A percentile compares a stretch with the other conserved stretches of the same genome.
Conservation (phyloP, 2,329 filamentous ascomycete genomes). For the Aspergillus niger region DNA sequence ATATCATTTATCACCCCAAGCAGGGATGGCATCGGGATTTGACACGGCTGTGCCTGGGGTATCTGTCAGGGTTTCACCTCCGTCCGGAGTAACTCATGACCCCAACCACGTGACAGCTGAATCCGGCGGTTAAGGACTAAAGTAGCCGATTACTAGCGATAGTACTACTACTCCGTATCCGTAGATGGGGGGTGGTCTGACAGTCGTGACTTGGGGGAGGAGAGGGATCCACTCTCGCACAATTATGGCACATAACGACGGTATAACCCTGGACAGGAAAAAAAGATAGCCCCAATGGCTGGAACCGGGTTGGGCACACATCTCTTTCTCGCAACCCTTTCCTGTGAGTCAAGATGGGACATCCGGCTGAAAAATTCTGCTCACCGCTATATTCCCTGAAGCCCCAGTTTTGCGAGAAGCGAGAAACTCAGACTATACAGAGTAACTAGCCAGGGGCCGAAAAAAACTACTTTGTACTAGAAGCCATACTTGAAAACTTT, state of each 20-base stretch:
- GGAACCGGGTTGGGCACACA: background rate
- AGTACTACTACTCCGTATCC: no score
- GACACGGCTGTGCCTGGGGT: background rate
- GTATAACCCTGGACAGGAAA: background rate
- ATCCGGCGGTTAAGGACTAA: background rate
- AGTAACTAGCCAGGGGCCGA: background rate
- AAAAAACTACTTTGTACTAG: background rate
- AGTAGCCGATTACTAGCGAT: no score
- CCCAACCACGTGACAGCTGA: background rate
- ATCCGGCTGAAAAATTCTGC: background rate
- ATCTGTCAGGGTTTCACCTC: background rate
- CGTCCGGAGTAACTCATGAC: background rate
- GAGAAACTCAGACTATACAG: background rate
- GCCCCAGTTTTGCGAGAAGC: background rate
- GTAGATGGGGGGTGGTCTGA: background rate
- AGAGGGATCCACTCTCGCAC: background rate
- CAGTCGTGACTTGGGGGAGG: no score
- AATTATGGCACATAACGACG: background rate
- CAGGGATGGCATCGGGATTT: background rate
- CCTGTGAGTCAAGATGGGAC: background rate
- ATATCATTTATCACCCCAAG: conserved; percentile 1
- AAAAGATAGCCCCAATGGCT: background rate
- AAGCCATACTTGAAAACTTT: background rate
- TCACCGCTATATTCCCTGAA: background rate
- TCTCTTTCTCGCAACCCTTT: background rate